phyloP scores from a whole-genome alignment of 2,329 filamentous ascomycete genomes.

The Talaromyces sp. region DNA sequence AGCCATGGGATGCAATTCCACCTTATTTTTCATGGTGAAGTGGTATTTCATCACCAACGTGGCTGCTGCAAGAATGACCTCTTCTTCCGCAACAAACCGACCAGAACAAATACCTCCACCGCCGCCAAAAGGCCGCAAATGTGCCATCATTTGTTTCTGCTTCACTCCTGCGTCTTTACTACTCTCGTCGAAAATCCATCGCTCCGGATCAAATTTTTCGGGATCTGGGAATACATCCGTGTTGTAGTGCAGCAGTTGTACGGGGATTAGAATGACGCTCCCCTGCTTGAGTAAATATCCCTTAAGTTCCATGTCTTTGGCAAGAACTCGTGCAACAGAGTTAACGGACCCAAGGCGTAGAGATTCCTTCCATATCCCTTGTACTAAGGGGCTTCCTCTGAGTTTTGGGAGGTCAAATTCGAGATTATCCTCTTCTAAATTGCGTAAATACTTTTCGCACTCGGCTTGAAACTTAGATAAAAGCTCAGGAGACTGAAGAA shows the following conservation, averaged over 20 bases:
- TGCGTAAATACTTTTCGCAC: not conserved
- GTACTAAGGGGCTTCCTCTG: slow-evolving; percentile 3
- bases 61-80: slow-evolving; percentile 8
- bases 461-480: not conserved
- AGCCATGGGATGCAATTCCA: slow-evolving; percentile 4
- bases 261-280: slow-evolving; percentile 7
- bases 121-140: slow-evolving; percentile 8
- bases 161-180: not conserved
- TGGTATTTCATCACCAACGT: slow-evolving; percentile 5
- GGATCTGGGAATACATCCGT: slow-evolving; percentile 4
- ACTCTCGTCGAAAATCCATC: slow-evolving; percentile 5
- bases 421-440: not conserved
- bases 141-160: slow-evolving; percentile 3
- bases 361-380: slow-evolving; percentile 12
- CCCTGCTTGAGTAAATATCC: slow-evolving; percentile 8
- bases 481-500: not conserved
- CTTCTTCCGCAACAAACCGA: slow-evolving; percentile 10
- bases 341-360: slow-evolving; percentile 7
- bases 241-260: slow-evolving; percentile 7
- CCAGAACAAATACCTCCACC: slow-evolving; percentile 10
- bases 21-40: not conserved
- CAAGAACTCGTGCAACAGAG: slow-evolving; percentile 7
- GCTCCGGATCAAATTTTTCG: slow-evolving; percentile 3
- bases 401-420: slow-evolving; percentile 3
- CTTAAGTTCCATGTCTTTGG: slow-evolving; percentile 7